Evolutionary conservation across 2,329 filamentous ascomycete genomes (phyloP).

Genomic region (Pseudonectria foliicola): DNA sequence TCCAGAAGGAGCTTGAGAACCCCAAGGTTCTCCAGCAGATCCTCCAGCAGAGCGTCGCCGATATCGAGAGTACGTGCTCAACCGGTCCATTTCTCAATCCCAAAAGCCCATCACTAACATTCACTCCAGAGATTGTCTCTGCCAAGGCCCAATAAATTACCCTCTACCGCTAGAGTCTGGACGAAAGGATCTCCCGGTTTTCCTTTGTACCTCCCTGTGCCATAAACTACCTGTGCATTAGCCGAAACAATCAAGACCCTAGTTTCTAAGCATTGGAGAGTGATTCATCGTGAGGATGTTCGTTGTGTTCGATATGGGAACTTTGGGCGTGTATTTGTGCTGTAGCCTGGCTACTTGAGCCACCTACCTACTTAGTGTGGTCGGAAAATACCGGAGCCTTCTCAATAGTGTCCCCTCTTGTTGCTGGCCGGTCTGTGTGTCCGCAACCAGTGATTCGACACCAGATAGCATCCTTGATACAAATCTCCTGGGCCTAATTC

Average conservation of each 20-base stretch:
- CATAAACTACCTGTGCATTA: conserved; percentile 57
- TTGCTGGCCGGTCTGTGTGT: no score
- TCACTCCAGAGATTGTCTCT: conserved; percentile 49
- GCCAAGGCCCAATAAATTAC: conserved; percentile 56
- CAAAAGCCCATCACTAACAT: conserved; percentile 26
- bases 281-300: conserved; percentile 13
- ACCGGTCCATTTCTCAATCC: background rate
- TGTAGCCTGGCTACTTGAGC: background rate
- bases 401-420: no score
- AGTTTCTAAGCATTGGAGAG: conserved; percentile 16
- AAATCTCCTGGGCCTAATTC: no score
- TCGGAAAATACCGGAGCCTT: no score
- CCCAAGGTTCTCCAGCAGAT: conserved; percentile 97
- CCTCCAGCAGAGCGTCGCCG: conserved; percentile 88
- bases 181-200: conserved; percentile 33
- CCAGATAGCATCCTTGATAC: no score
- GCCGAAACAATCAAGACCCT: conserved; percentile 41
- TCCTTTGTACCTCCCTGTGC: conserved; percentile 48
- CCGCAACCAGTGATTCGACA: no score
- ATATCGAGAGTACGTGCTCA: conserved; percentile 81
- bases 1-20: conserved; percentile 97
- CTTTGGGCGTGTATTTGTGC: background rate
- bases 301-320: conserved; percentile 6
- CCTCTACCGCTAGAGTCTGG: conserved; percentile 27
- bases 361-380: background rate